phyloP scores from a whole-genome alignment of 2,329 filamentous ascomycete genomes.

The Penicillium thymicola region DNA sequence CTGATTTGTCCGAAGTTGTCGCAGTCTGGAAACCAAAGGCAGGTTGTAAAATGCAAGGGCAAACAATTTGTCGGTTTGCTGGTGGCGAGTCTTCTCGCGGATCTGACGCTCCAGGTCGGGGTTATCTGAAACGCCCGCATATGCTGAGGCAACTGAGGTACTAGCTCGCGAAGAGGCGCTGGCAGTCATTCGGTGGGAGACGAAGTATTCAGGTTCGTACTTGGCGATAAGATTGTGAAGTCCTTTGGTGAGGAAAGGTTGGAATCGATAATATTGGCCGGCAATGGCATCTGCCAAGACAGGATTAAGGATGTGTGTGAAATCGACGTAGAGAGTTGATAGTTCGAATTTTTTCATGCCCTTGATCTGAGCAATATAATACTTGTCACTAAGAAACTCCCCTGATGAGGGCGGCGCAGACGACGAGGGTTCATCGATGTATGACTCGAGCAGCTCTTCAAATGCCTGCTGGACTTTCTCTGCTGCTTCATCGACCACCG shows the following conservation, averaged over 20 bases:
- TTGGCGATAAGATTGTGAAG: slow-evolving; percentile 92
- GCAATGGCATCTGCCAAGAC: slow-evolving; percentile 82
- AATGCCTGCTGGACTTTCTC: slow-evolving; percentile 62
- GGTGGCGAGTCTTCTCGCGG: slow-evolving; percentile 72
- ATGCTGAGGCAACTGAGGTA: slow-evolving; percentile 59
- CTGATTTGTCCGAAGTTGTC: slow-evolving; percentile 79
- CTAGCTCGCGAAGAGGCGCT: slow-evolving; percentile 65
- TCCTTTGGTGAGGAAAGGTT: slow-evolving; percentile 83
- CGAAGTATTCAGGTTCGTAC: slow-evolving; percentile 90
- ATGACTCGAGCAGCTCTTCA: slow-evolving; percentile 62
- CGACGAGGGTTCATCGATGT: slow-evolving; percentile 54
- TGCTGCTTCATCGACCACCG: slow-evolving; percentile 59
- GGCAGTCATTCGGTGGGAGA: slow-evolving; percentile 82
- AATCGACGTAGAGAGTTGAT: slow-evolving; percentile 66
- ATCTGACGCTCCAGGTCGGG: slow-evolving; percentile 54
- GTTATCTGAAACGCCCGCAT: slow-evolving; percentile 61
- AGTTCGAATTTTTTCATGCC: slow-evolving; percentile 60
- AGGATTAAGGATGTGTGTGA: slow-evolving; percentile 77
- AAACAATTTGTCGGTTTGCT: slow-evolving; percentile 96
- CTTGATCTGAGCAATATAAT: slow-evolving; percentile 65
- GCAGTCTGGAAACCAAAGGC: slow-evolving; percentile 79
- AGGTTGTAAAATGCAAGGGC: slow-evolving; percentile 90
- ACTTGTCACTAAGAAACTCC: slow-evolving; percentile 58
- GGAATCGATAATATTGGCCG: slow-evolving; percentile 89
- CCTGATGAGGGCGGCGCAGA: slow-evolving; percentile 54